These are phyloP conservation scores for Ocimum tenuiflorum DNA, from an alignment of 257 asterid species.

Conservation along the genomic window DNA sequence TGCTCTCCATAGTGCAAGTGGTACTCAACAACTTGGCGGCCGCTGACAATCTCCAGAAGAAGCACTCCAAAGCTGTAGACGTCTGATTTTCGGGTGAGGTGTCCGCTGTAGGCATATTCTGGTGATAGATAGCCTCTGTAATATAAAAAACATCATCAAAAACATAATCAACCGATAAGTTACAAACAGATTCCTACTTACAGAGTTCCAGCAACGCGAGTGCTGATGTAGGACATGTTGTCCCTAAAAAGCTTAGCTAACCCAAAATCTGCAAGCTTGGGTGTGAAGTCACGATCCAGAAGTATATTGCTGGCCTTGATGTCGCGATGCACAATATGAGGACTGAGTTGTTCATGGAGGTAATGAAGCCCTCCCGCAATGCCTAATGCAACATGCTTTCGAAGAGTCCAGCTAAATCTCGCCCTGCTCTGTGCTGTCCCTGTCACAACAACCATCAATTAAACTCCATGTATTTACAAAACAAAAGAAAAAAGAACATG, in stretches of 20 bases:
- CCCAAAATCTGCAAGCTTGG: conserved; percentile 80
- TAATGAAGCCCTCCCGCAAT: conserved; percentile 55
- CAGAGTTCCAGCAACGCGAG: conserved; percentile 87
- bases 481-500: not conserved
- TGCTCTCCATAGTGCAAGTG: conserved; percentile 61
- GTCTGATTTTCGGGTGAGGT: conserved; percentile 65
- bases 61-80: conserved; percentile 81
- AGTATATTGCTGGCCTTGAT: conserved; percentile 71
- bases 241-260: conserved; percentile 59
- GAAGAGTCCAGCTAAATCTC: conserved; percentile 46
- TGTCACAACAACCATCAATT: not conserved
- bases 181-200: conserved; percentile 24
- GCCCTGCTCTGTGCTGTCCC: conserved; percentile 48
- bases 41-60: conserved; percentile 56
- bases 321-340: conserved; percentile 68
- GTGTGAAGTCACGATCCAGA: conserved; percentile 47
- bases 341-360: conserved; percentile 64
- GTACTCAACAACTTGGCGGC: conserved; percentile 48
- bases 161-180: not conserved
- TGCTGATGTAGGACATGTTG: conserved; percentile 53
- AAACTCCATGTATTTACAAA: no score
- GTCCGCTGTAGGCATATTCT: conserved; percentile 75
- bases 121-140: conserved; percentile 78
- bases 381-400: conserved; percentile 49
- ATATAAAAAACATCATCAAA: conserved; percentile 4